phyloP scores from a whole-genome alignment of 352 stramenopile genomes.

The Globisporangium okanoganense region DNA sequence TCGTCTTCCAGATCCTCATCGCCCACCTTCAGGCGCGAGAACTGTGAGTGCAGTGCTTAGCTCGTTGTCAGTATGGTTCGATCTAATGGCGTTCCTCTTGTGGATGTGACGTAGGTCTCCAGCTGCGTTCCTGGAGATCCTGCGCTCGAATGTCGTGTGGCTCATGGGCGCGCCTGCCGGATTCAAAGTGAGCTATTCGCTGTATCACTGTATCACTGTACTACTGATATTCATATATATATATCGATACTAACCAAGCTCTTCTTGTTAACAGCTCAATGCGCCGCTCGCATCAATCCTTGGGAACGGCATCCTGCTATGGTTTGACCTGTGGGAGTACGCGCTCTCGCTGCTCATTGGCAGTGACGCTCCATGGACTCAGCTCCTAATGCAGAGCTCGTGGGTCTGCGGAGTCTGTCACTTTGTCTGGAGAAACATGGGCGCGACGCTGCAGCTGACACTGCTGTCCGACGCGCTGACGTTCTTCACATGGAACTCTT shows the following conservation, averaged over 20 bases:
- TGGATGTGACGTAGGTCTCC: constrained; percentile 28
- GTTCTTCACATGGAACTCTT: constrained; percentile 82
- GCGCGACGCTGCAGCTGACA: constrained; percentile 72
- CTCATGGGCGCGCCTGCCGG: constrained; percentile 71
- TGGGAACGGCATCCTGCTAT: constrained; percentile 77
- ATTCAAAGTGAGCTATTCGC: constrained; percentile 44
- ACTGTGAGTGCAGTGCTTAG: constrained; percentile 3
- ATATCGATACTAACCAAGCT: too few relatives aligned
- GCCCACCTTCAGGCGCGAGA: constrained; percentile 3
- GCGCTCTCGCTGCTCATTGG: constrained; percentile 27
- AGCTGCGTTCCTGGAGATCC: constrained; percentile 28
- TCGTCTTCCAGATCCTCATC: constrained; percentile 8
- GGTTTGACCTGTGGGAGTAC: constrained; percentile 75
- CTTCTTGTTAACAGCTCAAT: constrained; percentile 78
- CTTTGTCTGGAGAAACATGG: constrained; percentile 25
- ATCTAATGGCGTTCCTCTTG: background rate
- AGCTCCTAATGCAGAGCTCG: background rate
- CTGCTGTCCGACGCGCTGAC: constrained; percentile 67
- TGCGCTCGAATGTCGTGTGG: constrained; percentile 65
- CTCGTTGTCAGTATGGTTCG: too few relatives aligned
- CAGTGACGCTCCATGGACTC: constrained; percentile 3
- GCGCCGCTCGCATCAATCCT: constrained; percentile 84
- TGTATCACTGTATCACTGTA: background rate
- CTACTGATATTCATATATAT: too few relatives aligned
- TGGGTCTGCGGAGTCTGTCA: background rate